These are phyloP conservation scores for Metschnikowia proteae DNA, from an alignment of 805 yeast genomes.

Conservation along the genomic window DNA sequence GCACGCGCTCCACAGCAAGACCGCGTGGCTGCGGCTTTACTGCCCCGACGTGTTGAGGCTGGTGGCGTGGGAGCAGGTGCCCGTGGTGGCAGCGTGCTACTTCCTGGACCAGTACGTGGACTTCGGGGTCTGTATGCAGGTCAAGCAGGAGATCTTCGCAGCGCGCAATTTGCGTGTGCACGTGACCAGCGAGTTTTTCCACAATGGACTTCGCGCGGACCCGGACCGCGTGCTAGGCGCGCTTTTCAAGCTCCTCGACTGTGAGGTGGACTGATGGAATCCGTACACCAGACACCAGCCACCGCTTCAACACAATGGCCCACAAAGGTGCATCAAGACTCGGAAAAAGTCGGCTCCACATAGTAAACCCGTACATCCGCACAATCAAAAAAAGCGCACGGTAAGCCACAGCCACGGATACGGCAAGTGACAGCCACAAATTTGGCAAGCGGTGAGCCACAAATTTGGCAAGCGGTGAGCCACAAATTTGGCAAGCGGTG, in stretches of 20 bases:
- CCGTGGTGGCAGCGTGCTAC: conserved; percentile 50
- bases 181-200: conserved; percentile 49
- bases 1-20: conserved; percentile 28
- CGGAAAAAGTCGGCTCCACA: too few relatives aligned
- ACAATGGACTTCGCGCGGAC: conserved; percentile 46
- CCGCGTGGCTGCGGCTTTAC: conserved; percentile 37
- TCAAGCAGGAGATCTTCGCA: conserved; percentile 30
- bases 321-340: too few relatives aligned
- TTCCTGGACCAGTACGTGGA: conserved; percentile 51
- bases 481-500: too few relatives aligned
- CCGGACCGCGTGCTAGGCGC: conserved; percentile 37
- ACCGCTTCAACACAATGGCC: too few relatives aligned
- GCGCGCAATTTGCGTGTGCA: conserved; percentile 36
- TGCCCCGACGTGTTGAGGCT: conserved; percentile 25
- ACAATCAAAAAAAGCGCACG: too few relatives aligned
- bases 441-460: too few relatives aligned
- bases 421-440: too few relatives aligned
- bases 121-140: conserved; percentile 37
- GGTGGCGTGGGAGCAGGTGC: conserved; percentile 33
- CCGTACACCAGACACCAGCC: not conserved
- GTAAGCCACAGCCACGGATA: too few relatives aligned
- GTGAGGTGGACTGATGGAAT: conserved; percentile 33
- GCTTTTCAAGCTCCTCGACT: conserved; percentile 37
- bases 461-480: too few relatives aligned
- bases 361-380: too few relatives aligned